Conservation (phyloP, 805 yeast genomes). For the Candida vartiovaarae region DNA sequence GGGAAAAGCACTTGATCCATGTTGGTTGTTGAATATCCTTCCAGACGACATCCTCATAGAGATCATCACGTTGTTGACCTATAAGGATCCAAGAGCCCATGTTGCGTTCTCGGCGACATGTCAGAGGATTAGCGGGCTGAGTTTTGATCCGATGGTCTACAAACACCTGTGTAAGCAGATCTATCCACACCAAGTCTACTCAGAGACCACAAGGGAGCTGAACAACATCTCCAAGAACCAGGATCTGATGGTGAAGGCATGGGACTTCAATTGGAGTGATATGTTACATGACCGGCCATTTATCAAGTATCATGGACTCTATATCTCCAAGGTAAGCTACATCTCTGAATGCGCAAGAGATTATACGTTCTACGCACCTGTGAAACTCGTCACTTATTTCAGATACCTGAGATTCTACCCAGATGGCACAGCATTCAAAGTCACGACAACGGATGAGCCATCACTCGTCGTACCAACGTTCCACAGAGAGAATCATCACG, state of each 20-base stretch:
- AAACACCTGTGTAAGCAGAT: conserved; percentile 40
- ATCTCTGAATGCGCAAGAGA: conserved; percentile 75
- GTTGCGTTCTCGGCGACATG: conserved; percentile 55
- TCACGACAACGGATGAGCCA: conserved; percentile 72
- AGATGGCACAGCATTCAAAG: conserved; percentile 66
- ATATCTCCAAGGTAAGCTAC: conserved; percentile 79
- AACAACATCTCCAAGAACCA: conserved; percentile 31
- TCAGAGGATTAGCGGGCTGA: conserved; percentile 45
- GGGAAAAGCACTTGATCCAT: conserved; percentile 24
- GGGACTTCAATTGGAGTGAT: conserved; percentile 31
- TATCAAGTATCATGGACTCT: conserved; percentile 74
- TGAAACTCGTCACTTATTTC: conserved; percentile 80
- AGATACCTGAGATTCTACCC: conserved; percentile 76
- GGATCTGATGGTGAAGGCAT: conserved; percentile 30
- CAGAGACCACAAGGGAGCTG: conserved; percentile 32
- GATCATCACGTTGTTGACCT: conserved; percentile 41
- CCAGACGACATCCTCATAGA: conserved; percentile 54
- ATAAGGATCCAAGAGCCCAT: conserved; percentile 55
- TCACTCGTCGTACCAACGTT: conserved; percentile 52
- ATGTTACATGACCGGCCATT: conserved; percentile 58
- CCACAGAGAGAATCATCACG: conserved; percentile 26
- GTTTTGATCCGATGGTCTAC: conserved; percentile 50
- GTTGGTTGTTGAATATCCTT: conserved; percentile 35
- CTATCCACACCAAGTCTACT: conserved; percentile 49
- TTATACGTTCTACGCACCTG: conserved; percentile 62